Percentiles rank a stretch among this genome's conserved stretches.
phyloP scores from a whole-genome alignment of 2,329 filamentous ascomycete species.

The Ilyonectria robusta region DNA sequence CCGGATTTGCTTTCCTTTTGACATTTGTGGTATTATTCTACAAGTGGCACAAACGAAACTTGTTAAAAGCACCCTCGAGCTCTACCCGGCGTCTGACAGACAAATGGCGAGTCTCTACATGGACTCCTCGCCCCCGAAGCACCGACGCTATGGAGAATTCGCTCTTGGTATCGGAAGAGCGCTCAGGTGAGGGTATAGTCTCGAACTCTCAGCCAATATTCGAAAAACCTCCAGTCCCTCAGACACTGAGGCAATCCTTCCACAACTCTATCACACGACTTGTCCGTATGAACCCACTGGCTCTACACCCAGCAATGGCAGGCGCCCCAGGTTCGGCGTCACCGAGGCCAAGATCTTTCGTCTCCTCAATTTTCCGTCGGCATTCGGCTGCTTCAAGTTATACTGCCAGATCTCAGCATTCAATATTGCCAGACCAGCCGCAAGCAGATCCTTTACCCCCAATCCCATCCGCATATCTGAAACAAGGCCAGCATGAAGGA shows the following conservation, averaged over 20 bases:
- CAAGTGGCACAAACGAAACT: background rate
- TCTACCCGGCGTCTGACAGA: background rate
- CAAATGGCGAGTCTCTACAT: background rate
- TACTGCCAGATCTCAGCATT: background rate
- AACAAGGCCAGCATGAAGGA: background rate
- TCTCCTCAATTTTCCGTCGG: background rate
- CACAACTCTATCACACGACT: background rate
- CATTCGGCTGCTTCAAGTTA: background rate
- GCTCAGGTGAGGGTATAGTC: background rate
- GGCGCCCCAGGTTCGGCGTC: background rate
- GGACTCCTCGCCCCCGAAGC: background rate
- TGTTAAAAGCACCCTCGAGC: background rate
- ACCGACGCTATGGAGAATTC: background rate
- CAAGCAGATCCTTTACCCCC: background rate
- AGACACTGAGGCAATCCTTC: background rate
- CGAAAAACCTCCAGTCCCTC: background rate
- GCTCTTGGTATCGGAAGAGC: background rate
- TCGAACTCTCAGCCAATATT: background rate
- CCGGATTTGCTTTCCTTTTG: background rate
- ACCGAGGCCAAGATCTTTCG: background rate
- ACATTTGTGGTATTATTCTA: background rate
- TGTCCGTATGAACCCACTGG: background rate
- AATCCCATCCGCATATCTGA: background rate
- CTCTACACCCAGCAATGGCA: background rate
- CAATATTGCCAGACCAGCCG: background rate